Evolutionary conservation across 352 stramenopile species (phyloP).

Genomic region (Globisporangium viniferum): DNA sequence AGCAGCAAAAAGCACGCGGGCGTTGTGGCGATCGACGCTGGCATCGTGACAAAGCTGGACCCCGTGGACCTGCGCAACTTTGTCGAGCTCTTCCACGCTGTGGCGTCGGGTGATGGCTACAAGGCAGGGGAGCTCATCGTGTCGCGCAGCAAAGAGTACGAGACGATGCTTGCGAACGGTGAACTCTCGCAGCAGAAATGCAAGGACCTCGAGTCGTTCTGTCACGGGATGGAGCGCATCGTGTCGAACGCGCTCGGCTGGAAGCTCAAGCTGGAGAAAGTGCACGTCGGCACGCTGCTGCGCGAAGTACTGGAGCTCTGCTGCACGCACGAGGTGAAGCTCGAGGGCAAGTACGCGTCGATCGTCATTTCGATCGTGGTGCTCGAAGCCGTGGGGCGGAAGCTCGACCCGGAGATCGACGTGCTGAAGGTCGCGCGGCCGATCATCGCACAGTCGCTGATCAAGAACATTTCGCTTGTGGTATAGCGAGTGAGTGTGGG

Average conservation of each 20-base stretch:
- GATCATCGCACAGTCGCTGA: slow-evolving; percentile 90
- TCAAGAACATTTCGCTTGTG: slow-evolving; percentile 61
- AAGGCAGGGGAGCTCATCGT: slow-evolving; percentile 78
- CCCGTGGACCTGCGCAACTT: slow-evolving; percentile 78
- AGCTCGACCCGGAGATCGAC: slow-evolving; percentile 90
- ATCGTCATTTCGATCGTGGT: slow-evolving; percentile 94
- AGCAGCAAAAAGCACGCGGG: slow-evolving; percentile 20
- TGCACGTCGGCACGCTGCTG: slow-evolving; percentile 71
- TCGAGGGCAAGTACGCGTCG: slow-evolving; percentile 93
- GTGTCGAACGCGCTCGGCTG: slow-evolving; percentile 61
- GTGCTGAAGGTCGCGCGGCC: slow-evolving; percentile 87
- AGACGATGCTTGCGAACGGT: slow-evolving; percentile 24
- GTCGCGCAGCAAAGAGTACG: slow-evolving; percentile 45
- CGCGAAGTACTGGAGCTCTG: slow-evolving; percentile 88
- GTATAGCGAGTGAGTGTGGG: neutral
- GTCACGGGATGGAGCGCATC: slow-evolving; percentile 64
- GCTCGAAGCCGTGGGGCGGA: slow-evolving; percentile 89
- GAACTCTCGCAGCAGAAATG: slow-evolving; percentile 45
- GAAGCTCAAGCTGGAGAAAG: slow-evolving; percentile 65
- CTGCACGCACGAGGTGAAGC: slow-evolving; percentile 90
- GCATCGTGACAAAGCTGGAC: slow-evolving; percentile 82
- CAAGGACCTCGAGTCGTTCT: slow-evolving; percentile 73
- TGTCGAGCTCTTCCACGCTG: slow-evolving; percentile 83
- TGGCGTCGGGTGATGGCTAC: slow-evolving; percentile 78
- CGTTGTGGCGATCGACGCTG: slow-evolving; percentile 79